Percentiles rank a stretch among this genome's conserved stretches.
Conservation (phyloP, 331 rosid species). For the Phaseolus coccineus region DNA sequence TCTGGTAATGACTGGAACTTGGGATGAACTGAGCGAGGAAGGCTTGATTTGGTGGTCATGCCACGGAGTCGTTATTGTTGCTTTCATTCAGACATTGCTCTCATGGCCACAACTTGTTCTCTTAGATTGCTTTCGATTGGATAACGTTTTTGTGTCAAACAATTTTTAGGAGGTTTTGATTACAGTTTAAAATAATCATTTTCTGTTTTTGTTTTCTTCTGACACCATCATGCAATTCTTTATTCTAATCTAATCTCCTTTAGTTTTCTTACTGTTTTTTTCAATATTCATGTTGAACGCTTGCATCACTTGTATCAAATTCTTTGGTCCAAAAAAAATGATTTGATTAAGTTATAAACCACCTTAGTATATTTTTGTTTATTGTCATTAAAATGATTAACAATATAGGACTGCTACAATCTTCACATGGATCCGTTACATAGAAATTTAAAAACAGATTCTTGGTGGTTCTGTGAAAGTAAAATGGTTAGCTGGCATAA, state of each 20-base stretch:
- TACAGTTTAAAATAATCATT: not conserved
- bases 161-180: not conserved
- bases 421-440: not conserved
- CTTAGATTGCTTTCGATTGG: not conserved
- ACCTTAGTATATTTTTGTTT: constrained; percentile 2
- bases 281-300: not conserved
- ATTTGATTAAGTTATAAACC: not conserved
- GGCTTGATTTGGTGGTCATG: constrained; percentile 34
- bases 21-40: constrained; percentile 37
- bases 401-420: not conserved
- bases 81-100: constrained; percentile 5
- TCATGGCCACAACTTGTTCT: not conserved
- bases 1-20: constrained; percentile 36
- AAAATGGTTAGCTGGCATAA: not conserved
- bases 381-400: not conserved
- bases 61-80: not conserved
- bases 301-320: too few species aligned
- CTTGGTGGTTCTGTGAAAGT: not conserved
- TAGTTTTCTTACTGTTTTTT: not conserved
- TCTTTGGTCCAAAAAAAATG: not conserved
- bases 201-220: constrained; percentile 13
- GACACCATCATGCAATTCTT: not conserved
- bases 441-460: not conserved
- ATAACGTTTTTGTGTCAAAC: constrained; percentile 15
- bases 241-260: not conserved